Evolutionary conservation across 306 rosid species (phyloP).

Genomic region (Trichosanthes cucumerina): DNA sequence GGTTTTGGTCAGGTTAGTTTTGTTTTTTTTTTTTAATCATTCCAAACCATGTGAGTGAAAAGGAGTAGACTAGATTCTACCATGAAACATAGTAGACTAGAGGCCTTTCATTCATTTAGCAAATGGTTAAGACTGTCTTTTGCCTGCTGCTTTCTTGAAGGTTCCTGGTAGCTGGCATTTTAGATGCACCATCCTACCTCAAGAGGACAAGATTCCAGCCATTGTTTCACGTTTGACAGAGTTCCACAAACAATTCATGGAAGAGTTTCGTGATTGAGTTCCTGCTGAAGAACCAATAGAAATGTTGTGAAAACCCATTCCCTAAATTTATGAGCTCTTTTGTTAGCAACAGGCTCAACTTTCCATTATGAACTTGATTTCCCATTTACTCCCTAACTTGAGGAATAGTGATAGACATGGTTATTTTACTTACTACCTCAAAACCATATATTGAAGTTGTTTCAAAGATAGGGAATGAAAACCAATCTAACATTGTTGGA

Average conservation of each 20-base stretch:
- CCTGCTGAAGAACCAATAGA: neutral
- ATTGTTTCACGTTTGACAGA: conserved; percentile 60
- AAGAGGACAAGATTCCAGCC: conserved; percentile 94
- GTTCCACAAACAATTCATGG: conserved; percentile 69
- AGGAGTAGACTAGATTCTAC: neutral
- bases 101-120: neutral
- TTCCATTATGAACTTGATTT: neutral
- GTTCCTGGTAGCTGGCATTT: conserved; percentile 98
- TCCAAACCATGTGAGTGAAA: neutral
- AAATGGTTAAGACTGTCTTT: conserved; percentile 8
- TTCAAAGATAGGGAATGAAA: neutral
- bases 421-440: no score
- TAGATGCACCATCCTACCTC: conserved; percentile 90
- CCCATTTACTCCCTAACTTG: neutral
- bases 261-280: conserved; percentile 52
- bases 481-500: neutral
- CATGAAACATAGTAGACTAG: neutral
- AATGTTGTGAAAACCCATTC: neutral
- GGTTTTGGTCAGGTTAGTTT: conserved; percentile 84
- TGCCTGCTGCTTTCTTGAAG: conserved; percentile 27
- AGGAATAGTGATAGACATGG: no score
- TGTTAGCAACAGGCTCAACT: neutral
- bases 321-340: neutral
- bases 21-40: neutral
- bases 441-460: neutral